phyloP scores from a whole-genome alignment of 257 asterid genomes.

The Salvia splendens region DNA sequence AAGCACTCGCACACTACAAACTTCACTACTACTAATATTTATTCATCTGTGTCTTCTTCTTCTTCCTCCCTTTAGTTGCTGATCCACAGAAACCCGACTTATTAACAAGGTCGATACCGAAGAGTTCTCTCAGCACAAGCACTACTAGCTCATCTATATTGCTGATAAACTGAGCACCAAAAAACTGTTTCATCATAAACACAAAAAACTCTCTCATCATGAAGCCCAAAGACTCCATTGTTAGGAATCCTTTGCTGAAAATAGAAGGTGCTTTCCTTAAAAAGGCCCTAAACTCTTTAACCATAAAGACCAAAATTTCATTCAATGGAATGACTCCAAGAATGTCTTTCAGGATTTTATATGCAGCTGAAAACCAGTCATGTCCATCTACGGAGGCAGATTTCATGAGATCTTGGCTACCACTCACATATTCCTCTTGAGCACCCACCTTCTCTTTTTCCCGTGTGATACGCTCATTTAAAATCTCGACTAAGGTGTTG shows the following conservation, averaged over 20 bases:
- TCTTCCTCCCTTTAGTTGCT: slow-evolving; percentile 28
- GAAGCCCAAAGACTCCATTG: background rate
- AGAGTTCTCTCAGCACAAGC: background rate
- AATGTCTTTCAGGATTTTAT: slow-evolving; percentile 40
- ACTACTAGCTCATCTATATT: background rate
- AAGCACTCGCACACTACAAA: background rate
- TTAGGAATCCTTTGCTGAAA: background rate
- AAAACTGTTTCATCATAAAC: slow-evolving; percentile 4
- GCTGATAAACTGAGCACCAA: slow-evolving; percentile 9
- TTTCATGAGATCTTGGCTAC: slow-evolving; percentile 9
- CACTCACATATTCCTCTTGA: background rate
- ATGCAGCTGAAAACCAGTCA: slow-evolving; percentile 5
- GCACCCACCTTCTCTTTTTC: slow-evolving; percentile 7
- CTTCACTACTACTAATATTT: background rate
- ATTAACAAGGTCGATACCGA: slow-evolving; percentile 34
- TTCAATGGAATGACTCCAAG: slow-evolving; percentile 41
- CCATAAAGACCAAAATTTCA: slow-evolving; percentile 26
- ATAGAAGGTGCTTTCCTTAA: background rate
- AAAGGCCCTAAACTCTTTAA: background rate
- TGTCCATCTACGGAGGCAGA: background rate
- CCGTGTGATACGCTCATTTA: slow-evolving; percentile 33
- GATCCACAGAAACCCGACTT: slow-evolving; percentile 36
- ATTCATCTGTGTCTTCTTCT: slow-evolving; percentile 7
- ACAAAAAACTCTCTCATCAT: slow-evolving; percentile 11
- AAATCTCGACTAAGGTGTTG: slow-evolving; percentile 37